Evolutionary conservation across 208 protist species (phyloP), one percentile per base, ranked within the genome.

Genomic region (Vickermania ingenoplastis): DNA sequence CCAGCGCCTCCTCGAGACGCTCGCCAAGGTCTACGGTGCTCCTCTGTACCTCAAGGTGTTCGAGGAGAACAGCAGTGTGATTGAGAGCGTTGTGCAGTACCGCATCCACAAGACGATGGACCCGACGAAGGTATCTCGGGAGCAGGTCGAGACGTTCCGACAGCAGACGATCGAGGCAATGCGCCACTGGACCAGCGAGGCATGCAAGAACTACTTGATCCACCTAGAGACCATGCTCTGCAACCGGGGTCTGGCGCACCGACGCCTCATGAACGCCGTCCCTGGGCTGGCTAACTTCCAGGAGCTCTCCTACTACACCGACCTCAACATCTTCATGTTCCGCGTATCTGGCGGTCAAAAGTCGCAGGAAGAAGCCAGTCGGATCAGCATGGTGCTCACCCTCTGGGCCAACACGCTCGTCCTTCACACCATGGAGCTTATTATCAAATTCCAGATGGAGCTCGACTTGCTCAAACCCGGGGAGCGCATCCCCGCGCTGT

Each of bases 191-290:
- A 70, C 65, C 17, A 54, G 57, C 14, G 81, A 87, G 69, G 79
- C 79, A 59, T 68, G 71, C 61, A 86, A 80, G 75, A 61, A 69
- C 27, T 89, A 86, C 61, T 65, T 93, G 0, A 59, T 86, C 30
- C 76, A 89, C 57, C 63, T 89, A 4, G 86, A 93, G 74, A 74
- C 74, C 25, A 88, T 93, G 86, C 73, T 93, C 41, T 93, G 86
- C 77, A 93, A 86, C 61, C 86, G 86, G 56, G 86, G 86, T 21
- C 69, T 89, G 24, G 75, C 83, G 2, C 86, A 93, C 65, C 80
- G 78, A 51, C 79, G 81, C 26, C 65, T 93, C 48, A 85, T 90
- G 74, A 90, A 90, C 59, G 28, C 56, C 31, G 68, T 93, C 61
- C 56, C 63, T 0, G 75, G 79, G 50, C 61, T 90, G 41, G 69